A percentile compares a stretch with the other conserved stretches of the same genome.
These are phyloP conservation scores for Musa beccarii DNA, from an alignment of 176 grass and related monocot genomes.

Conservation along the genomic window DNA sequence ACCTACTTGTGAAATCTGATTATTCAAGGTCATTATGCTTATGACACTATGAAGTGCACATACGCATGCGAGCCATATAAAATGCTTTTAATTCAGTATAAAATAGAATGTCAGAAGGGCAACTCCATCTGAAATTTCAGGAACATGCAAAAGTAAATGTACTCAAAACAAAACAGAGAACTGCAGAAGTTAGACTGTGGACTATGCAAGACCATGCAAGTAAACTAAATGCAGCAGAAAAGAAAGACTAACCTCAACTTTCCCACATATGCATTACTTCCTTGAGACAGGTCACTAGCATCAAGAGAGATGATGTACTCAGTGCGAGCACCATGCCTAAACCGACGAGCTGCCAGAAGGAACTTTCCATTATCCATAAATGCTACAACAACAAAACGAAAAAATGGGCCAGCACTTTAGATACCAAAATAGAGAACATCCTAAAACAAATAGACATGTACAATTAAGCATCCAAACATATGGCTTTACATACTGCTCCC, in stretches of 20 bases:
- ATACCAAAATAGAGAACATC: background rate
- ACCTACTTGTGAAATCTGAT: too few species aligned
- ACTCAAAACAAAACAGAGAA: background rate
- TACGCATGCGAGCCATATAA: background rate
- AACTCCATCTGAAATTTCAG: background rate
- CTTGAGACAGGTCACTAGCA: slow-evolving; percentile 64
- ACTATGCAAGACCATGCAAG: background rate
- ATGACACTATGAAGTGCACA: too few species aligned
- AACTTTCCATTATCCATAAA: slow-evolving; percentile 82
- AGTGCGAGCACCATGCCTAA: slow-evolving; percentile 59
- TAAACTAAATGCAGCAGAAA: slow-evolving; percentile 8
- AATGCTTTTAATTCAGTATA: background rate
- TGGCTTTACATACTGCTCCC: background rate
- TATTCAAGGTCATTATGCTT: too few species aligned
- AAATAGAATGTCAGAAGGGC: background rate
- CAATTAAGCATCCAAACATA: too few species aligned
- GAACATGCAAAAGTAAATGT: background rate
- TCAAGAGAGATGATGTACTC: slow-evolving; percentile 91
- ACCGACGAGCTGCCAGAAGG: slow-evolving; percentile 71
- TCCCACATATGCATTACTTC: slow-evolving; percentile 82
- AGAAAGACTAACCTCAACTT: slow-evolving; percentile 55
- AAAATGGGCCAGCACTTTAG: background rate
- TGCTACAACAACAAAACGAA: slow-evolving; percentile 40
- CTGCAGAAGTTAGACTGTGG: background rate
- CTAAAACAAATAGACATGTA: background rate